Evolutionary conservation across 805 yeast genomes (phyloP).

Genomic region (Debaryomyces maramus): DNA sequence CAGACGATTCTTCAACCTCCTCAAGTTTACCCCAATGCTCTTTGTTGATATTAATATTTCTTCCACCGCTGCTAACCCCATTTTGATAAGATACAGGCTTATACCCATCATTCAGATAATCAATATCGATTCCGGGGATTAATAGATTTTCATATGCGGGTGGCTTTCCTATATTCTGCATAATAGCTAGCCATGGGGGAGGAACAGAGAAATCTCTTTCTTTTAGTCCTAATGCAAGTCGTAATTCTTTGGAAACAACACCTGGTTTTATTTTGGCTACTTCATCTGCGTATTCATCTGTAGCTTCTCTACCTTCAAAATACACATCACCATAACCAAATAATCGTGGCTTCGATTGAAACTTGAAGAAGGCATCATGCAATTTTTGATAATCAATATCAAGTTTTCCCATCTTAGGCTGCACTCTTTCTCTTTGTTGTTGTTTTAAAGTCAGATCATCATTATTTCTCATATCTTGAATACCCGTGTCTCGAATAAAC

Average conservation of each 20-base stretch:
- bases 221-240: constrained; percentile 67
- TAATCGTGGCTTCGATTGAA: constrained; percentile 72
- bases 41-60: constrained; percentile 7
- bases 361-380: constrained; percentile 83
- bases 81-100: constrained; percentile 8
- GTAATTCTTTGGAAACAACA: constrained; percentile 55
- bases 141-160: constrained; percentile 72
- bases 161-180: constrained; percentile 76
- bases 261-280: constrained; percentile 62
- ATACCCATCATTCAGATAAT: constrained; percentile 39
- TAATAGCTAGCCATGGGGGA: constrained; percentile 79
- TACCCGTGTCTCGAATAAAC: constrained; percentile 79
- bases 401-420: constrained; percentile 81
- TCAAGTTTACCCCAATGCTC: constrained; percentile 38
- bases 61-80: constrained; percentile 11
- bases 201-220: constrained; percentile 42
- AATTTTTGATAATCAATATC: constrained; percentile 84
- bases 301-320: constrained; percentile 69
- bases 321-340: constrained; percentile 73
- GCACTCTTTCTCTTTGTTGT: constrained; percentile 77
- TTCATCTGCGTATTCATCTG: constrained; percentile 38
- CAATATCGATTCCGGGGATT: constrained; percentile 49
- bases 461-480: constrained; percentile 78
- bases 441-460: constrained; percentile 66
- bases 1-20: constrained; percentile 27